A percentile compares a stretch with the other conserved stretches of the same genome.
Conservation (phyloP, 2,329 filamentous ascomycete genomes). For the Cadophora sp. region DNA sequence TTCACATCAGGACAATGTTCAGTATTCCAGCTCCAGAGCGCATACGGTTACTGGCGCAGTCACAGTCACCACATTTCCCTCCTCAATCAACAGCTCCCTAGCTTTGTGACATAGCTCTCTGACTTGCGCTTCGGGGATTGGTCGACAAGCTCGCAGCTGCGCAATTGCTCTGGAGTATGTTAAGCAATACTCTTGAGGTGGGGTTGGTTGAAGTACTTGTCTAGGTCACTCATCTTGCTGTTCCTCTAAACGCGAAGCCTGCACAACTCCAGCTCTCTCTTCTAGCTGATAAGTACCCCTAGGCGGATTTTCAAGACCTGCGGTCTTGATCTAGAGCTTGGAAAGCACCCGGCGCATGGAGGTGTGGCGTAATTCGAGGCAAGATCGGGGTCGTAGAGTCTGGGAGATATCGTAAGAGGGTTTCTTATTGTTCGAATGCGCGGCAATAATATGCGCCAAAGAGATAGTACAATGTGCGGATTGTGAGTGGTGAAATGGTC, state of each 20-base stretch:
- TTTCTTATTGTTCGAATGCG: background rate
- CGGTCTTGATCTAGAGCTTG: slow-evolving; percentile 7
- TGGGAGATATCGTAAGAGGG: background rate
- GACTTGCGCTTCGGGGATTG: slow-evolving; percentile 94
- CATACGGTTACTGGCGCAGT: slow-evolving; percentile 89
- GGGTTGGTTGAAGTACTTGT: slow-evolving; percentile 67
- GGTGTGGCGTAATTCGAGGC: slow-evolving; percentile 16
- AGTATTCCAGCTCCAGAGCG: background rate
- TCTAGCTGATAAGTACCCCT: background rate
- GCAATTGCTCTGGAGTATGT: slow-evolving; percentile 78
- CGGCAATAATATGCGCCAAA: background rate
- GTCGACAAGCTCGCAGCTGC: slow-evolving; percentile 92
- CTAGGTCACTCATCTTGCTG: slow-evolving; percentile 84
- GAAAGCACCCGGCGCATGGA: slow-evolving; percentile 34
- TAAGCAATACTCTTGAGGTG: background rate
- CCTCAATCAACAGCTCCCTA: slow-evolving; percentile 92
- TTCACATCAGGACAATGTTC: slow-evolving; percentile 26
- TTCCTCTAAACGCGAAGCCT: background rate
- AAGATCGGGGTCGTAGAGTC: slow-evolving; percentile 8
- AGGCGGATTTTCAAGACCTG: background rate
- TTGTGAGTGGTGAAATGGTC: slow-evolving; percentile 4
- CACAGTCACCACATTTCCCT: slow-evolving; percentile 96
- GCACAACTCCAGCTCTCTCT: background rate
- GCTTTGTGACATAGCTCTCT: slow-evolving; percentile 98
- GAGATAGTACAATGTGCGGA: no score